A percentile compares a stretch with the other conserved stretches of the same genome.
Conservation (phyloP, 2,329 filamentous ascomycete genomes). For the Blastomyces gilchristii region DNA sequence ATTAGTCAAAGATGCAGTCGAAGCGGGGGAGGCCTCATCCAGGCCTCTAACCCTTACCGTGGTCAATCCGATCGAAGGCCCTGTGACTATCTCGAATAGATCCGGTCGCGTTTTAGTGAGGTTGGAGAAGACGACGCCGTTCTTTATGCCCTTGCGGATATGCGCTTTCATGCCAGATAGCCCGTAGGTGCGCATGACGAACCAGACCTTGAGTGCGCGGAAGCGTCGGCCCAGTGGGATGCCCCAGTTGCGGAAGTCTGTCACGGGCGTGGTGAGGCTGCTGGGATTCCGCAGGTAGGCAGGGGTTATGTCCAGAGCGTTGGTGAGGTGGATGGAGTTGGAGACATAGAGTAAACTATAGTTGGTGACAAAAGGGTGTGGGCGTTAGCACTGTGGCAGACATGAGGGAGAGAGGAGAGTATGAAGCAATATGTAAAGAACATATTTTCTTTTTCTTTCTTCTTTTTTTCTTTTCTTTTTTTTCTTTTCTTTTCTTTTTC, state of each 20-base stretch:
- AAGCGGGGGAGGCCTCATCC: conserved; percentile 23
- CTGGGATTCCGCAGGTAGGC: conserved; percentile 74
- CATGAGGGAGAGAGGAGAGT: no score
- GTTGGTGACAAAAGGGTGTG: conserved; percentile 8
- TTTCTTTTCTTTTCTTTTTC: no score
- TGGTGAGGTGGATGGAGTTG: conserved; percentile 63
- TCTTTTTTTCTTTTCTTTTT: no score
- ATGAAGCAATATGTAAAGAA: no score
- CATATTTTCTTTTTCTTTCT: no score
- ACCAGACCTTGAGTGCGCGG: conserved; percentile 87
- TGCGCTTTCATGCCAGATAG: conserved; percentile 63
- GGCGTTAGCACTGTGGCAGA: not conserved
- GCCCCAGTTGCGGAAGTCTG: conserved; percentile 95
- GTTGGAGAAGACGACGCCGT: conserved; percentile 60
- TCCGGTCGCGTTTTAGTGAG: conserved; percentile 52
- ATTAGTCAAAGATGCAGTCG: not conserved
- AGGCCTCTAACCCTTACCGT: conserved; percentile 55
- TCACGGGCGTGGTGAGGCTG: conserved; percentile 73
- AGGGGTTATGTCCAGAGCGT: conserved; percentile 67
- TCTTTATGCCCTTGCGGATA: conserved; percentile 55
- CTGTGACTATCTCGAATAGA: conserved; percentile 64
- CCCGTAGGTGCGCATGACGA: conserved; percentile 76
- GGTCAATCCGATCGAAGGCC: conserved; percentile 66
- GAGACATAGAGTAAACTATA: conserved; percentile 70
- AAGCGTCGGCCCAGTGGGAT: conserved; percentile 86